These are phyloP conservation scores for Zygosaccharomyces bisporus DNA, from an alignment of 805 yeast genomes.

Conservation along the genomic window DNA sequence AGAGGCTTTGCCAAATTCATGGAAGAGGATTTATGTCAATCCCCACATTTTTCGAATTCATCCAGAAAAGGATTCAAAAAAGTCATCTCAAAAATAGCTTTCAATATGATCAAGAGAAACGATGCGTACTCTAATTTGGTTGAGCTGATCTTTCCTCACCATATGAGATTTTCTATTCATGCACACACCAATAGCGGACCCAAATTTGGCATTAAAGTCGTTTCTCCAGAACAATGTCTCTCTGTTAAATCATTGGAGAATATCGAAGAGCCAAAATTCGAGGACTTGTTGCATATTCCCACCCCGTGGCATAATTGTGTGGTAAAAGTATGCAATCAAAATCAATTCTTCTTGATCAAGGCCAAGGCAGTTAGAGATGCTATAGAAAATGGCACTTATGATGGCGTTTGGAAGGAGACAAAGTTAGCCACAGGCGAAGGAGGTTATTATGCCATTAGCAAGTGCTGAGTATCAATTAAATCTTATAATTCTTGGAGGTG, in stretches of 20 bases:
- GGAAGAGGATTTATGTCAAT: slow-evolving; percentile 51
- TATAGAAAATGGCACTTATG: slow-evolving; percentile 33
- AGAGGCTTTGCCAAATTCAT: slow-evolving; percentile 59
- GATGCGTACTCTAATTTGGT: slow-evolving; percentile 64
- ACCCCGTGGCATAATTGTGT: slow-evolving; percentile 65
- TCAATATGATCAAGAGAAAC: slow-evolving; percentile 61
- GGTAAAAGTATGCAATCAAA: slow-evolving; percentile 36
- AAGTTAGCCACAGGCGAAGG: slow-evolving; percentile 35
- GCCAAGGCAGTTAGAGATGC: slow-evolving; percentile 39
- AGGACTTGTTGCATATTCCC: slow-evolving; percentile 57
- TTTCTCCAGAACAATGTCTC: slow-evolving; percentile 43
- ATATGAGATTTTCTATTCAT: slow-evolving; percentile 56
- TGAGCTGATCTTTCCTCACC: slow-evolving; percentile 56
- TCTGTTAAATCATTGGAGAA: slow-evolving; percentile 44
- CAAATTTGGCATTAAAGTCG: slow-evolving; percentile 52
- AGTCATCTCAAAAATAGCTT: slow-evolving; percentile 50
- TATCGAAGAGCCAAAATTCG: slow-evolving; percentile 42
- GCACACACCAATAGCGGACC: slow-evolving; percentile 60
- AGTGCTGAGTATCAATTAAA: not conserved
- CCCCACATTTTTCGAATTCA: slow-evolving; percentile 37
- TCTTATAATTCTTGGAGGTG: not conserved
- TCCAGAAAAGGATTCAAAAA: slow-evolving; percentile 51
- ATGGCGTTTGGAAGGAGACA: slow-evolving; percentile 38
- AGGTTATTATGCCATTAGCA: slow-evolving; percentile 28
- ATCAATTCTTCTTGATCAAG: slow-evolving; percentile 37